Percentiles rank a stretch among this genome's conserved stretches.
These are phyloP conservation scores for Myxozyma lipomycoides DNA, from an alignment of 805 yeast species.

Conservation along the genomic window DNA sequence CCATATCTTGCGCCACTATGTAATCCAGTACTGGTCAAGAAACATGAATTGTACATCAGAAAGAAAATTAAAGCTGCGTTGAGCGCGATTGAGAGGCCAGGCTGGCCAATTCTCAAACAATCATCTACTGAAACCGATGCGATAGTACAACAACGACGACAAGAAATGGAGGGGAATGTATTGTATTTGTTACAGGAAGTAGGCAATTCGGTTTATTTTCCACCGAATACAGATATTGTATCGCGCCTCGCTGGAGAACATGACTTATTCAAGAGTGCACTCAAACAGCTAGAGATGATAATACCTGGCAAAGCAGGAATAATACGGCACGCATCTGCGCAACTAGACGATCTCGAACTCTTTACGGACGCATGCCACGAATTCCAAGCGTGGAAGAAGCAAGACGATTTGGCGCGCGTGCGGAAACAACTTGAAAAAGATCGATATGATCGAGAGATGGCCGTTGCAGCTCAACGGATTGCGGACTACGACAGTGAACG, in stretches of 20 bases:
- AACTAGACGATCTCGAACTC: conserved; percentile 13
- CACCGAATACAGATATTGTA: conserved; percentile 21
- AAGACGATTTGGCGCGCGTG: conserved; percentile 17
- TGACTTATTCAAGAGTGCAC: conserved; percentile 14
- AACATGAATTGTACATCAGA: conserved; percentile 26
- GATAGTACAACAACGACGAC: neutral
- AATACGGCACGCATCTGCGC: conserved; percentile 9
- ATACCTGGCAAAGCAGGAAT: conserved; percentile 10
- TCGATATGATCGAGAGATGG: conserved; percentile 22
- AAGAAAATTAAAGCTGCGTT: conserved; percentile 20
- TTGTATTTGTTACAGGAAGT: conserved; percentile 23
- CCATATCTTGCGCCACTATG: conserved; percentile 26
- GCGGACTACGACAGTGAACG: conserved; percentile 24
- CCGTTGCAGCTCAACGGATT: conserved; percentile 6
- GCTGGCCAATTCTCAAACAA: conserved; percentile 19
- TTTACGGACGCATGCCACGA: conserved; percentile 11
- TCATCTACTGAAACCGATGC: conserved; percentile 1
- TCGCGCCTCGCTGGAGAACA: conserved; percentile 12
- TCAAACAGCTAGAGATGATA: conserved; percentile 8
- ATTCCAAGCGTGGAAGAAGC: conserved; percentile 22
- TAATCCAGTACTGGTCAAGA: conserved; percentile 22
- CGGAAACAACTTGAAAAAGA: conserved; percentile 20
- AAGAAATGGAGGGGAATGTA: conserved; percentile 19
- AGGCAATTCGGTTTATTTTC: conserved; percentile 21
- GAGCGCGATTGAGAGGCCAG: conserved; percentile 13